Evolutionary conservation across 306 rosid genomes (phyloP).

Genomic region (Ormosia semicastrata): DNA sequence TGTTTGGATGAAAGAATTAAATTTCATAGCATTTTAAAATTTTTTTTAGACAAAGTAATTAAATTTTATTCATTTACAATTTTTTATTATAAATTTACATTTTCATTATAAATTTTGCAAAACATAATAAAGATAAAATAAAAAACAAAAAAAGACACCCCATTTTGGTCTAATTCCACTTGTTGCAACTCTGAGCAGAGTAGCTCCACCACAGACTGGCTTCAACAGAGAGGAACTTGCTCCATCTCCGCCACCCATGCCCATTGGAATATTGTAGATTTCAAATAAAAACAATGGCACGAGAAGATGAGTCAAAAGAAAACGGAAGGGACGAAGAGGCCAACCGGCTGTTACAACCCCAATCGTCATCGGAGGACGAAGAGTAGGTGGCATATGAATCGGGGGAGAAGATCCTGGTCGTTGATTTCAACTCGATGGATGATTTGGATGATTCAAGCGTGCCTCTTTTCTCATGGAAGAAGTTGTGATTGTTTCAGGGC

Average conservation of each 20-base stretch:
- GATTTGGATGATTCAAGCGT: constrained; percentile 34
- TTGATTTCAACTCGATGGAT: constrained; percentile 36
- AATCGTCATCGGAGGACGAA: constrained; percentile 8
- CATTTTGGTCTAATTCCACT: not conserved
- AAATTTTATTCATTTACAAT: too few relatives aligned
- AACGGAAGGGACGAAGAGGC: constrained; percentile 59
- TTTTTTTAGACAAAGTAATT: too few relatives aligned
- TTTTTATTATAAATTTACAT: too few relatives aligned
- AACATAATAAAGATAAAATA: too few relatives aligned
- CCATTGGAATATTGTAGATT: too few relatives aligned
- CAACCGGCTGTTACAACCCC: constrained; percentile 45
- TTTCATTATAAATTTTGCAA: too few relatives aligned
- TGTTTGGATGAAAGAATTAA: too few relatives aligned
- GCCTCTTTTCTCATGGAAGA: constrained; percentile 77
- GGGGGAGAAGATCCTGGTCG: constrained; percentile 67
- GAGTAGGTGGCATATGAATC: constrained; percentile 69
- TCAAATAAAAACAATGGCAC: too few relatives aligned
- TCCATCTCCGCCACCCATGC: not conserved
- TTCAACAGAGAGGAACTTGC: not conserved
- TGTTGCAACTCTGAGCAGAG: not conserved
- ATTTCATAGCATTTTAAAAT: too few relatives aligned
- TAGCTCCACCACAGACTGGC: not conserved
- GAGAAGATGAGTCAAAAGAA: constrained; percentile 31
- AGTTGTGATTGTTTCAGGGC: constrained; percentile 78
- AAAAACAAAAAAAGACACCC: too few relatives aligned